Evolutionary conservation across 2,329 filamentous ascomycete genomes (phyloP).

Genomic region (Fusarium neocosmosporiellum): DNA sequence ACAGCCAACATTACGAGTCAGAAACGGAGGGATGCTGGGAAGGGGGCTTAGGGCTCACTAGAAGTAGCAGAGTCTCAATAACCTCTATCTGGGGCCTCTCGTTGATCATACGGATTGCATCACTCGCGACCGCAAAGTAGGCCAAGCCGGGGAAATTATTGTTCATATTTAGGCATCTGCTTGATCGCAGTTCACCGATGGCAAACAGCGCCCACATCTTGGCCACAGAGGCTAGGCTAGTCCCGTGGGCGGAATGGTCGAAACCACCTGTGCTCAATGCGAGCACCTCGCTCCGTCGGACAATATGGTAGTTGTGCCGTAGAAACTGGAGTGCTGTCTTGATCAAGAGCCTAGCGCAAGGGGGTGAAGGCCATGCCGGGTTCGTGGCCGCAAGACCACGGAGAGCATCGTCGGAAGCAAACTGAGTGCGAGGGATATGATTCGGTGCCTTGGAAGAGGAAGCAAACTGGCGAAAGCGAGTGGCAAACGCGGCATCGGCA

Average conservation of each 20-base stretch:
- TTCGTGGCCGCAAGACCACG: neutral
- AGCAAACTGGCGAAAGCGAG: conserved; percentile 23
- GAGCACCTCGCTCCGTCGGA: neutral
- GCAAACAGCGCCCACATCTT: neutral
- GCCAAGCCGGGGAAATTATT: conserved; percentile 9
- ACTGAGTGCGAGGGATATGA: conserved; percentile 19
- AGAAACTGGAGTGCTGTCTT: neutral
- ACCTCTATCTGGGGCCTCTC: conserved; percentile 17
- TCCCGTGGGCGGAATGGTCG: neutral
- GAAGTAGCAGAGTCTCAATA: conserved; percentile 8
- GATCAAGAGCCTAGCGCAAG: neutral
- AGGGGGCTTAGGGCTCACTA: neutral
- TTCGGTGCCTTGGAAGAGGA: neutral
- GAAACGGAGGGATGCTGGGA: neutral
- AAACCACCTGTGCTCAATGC: neutral
- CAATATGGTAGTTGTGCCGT: neutral
- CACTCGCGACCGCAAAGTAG: conserved; percentile 16
- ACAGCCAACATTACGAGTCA: neutral
- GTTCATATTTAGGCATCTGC: neutral
- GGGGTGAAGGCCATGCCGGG: neutral
- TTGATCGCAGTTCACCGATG: neutral
- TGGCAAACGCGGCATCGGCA: conserved; percentile 25
- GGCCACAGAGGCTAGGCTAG: neutral
- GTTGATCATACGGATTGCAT: conserved; percentile 6
- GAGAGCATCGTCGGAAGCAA: neutral